Conservation (phyloP, 2,329 filamentous ascomycete genomes). For the Fusarium falciforme region DNA sequence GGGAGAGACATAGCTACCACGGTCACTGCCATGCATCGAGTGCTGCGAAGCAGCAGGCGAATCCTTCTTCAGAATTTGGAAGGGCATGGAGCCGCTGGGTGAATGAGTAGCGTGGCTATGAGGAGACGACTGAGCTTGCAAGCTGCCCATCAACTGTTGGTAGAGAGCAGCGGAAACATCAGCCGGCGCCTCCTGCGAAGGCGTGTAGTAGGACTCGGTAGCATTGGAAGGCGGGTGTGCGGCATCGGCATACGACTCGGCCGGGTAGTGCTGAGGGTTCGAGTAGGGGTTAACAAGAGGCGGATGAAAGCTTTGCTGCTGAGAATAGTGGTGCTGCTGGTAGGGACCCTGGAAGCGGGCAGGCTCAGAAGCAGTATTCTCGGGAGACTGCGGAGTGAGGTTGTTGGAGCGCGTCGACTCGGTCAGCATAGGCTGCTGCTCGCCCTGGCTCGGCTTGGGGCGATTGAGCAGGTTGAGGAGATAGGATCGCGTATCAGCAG, state of each 20-base stretch:
- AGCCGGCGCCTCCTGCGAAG: slow-evolving; percentile 52
- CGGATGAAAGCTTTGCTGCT: slow-evolving; percentile 40
- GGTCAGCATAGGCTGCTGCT: slow-evolving; percentile 55
- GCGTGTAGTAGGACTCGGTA: slow-evolving; percentile 42
- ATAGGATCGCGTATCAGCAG: slow-evolving; percentile 83
- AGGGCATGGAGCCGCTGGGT: slow-evolving; percentile 45
- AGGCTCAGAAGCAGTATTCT: slow-evolving; percentile 43
- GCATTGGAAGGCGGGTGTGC: slow-evolving; percentile 38
- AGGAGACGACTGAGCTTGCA: slow-evolving; percentile 53
- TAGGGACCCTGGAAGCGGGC: slow-evolving; percentile 46
- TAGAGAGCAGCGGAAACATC: slow-evolving; percentile 51
- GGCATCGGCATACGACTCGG: slow-evolving; percentile 43
- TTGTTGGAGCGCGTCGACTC: slow-evolving; percentile 58
- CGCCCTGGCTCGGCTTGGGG: slow-evolving; percentile 73
- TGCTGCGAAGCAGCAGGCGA: slow-evolving; percentile 53
- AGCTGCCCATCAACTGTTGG: slow-evolving; percentile 52
- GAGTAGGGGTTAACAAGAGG: slow-evolving; percentile 35
- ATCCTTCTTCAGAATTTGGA: slow-evolving; percentile 65
- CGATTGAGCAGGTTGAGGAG: slow-evolving; percentile 87
- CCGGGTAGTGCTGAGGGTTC: slow-evolving; percentile 40
- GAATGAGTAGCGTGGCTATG: slow-evolving; percentile 47
- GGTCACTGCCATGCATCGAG: slow-evolving; percentile 51
- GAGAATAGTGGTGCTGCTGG: slow-evolving; percentile 34
- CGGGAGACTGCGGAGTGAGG: slow-evolving; percentile 59
- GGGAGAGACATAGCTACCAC: slow-evolving; percentile 58